Evolutionary conservation across 495 filamentous ascomycete species (phyloP).

Genomic region (Cairneyella variabilis): DNA sequence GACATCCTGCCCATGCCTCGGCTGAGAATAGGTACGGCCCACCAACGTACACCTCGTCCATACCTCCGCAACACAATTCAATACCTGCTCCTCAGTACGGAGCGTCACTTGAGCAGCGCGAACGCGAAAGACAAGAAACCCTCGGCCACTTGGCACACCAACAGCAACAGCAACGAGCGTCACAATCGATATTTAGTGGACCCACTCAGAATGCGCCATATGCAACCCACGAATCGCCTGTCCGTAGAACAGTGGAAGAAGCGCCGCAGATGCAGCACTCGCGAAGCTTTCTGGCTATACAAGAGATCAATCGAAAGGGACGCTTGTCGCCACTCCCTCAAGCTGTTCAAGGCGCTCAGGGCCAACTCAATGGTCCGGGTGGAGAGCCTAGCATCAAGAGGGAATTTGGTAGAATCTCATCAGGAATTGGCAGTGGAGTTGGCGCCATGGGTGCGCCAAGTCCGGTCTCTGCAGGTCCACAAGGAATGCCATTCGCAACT

Average conservation of each 20-base stretch:
- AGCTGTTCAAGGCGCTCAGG: constrained; percentile 88
- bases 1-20: constrained; percentile 18
- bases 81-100: constrained; percentile 32
- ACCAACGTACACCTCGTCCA: constrained; percentile 40
- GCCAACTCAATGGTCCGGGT: constrained; percentile 65
- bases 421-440: constrained; percentile 83
- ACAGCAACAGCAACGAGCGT: constrained; percentile 22
- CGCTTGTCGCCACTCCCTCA: constrained; percentile 79
- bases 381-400: constrained; percentile 85
- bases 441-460: constrained; percentile 44
- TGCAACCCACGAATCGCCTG: constrained; percentile 47
- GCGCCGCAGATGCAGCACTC: constrained; percentile 44
- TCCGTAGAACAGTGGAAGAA: constrained; percentile 52
- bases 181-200: constrained; percentile 13
- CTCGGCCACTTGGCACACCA: constrained; percentile 38
- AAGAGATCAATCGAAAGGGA: constrained; percentile 62
- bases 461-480: constrained; percentile 28
- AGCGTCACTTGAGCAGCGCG: constrained; percentile 25
- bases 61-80: constrained; percentile 35
- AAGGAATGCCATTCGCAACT: constrained; percentile 40
- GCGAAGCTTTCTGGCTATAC: constrained; percentile 50
- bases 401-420: constrained; percentile 88
- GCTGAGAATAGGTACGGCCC: constrained; percentile 24
- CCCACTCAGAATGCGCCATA: constrained; percentile 23
- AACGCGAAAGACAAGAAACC: constrained; percentile 32